Evolutionary conservation across 331 rosid species (phyloP), one percentile per base, ranked within the genome.

Genomic region (Quercus lobata): DNA sequence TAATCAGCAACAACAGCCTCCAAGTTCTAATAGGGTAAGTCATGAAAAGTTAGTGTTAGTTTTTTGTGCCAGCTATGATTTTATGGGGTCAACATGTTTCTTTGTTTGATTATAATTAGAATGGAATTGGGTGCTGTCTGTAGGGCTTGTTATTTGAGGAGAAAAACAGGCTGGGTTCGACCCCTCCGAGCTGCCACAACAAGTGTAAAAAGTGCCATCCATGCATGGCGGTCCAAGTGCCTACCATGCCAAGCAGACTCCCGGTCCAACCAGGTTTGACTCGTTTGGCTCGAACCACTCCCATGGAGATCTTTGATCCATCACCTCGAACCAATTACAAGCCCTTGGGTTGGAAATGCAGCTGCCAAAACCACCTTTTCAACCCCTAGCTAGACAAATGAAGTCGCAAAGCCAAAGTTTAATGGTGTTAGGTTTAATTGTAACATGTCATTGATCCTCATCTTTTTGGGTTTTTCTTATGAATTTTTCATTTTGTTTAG

Each of bases 301-400:
- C 86, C 16, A 76, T 27, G 83, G 62, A 68, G 74, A 27, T 79
- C 75, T 62, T 79, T 58, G 82, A 74, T 56, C 71, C 90, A 25
- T 58, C 89, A 74, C 72, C 22, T 27, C 83, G 70, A 69, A 85
- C 97, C 27, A 91, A 92, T 87, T 94, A 94, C 97, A 94, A 94
- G 87, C 97, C 97, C 6, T 73, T 94, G 82, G 94, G 92, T 44
- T 94, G 98, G 98, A 90, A 94, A 82, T 94, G 98, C 75, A 92
- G 79, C 1, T 94, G 98, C 79, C 90, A 91, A 57, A 68, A 87
- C 57, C 94, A 84, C 83, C 83, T 94, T 75, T 94, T 86, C 86
- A 91, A 92, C 75, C 98, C 98, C 16, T 94, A 81, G 78, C 46
- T 41, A 2, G 46, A 30, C 55, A 25, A 60, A n/a, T n/a, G n/a